A percentile compares a stretch with the other conserved stretches of the same genome.
These are phyloP conservation scores for Prinsepia uniflora DNA, from an alignment of 306 rosid genomes.

Conservation along the genomic window DNA sequence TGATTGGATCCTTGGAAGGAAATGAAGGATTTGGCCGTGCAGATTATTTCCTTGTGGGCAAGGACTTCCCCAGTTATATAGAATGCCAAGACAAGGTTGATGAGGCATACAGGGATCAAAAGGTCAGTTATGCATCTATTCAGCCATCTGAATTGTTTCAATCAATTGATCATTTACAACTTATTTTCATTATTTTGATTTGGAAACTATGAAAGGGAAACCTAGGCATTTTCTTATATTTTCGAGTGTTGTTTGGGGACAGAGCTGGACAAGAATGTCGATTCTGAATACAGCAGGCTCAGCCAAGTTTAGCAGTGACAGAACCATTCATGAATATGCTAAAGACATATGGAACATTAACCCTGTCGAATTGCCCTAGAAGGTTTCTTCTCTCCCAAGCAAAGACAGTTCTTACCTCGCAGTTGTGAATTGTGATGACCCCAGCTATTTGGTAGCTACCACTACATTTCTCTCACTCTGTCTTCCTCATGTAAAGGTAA, in stretches of 20 bases:
- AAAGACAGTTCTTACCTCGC: slow-evolving; percentile 23
- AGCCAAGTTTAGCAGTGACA: slow-evolving; percentile 93
- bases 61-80: slow-evolving; percentile 94
- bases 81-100: slow-evolving; percentile 95
- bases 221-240: no score
- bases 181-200: no score
- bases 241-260: slow-evolving; percentile 25
- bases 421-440: slow-evolving; percentile 26
- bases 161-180: no score
- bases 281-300: slow-evolving; percentile 96
- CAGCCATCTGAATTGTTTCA: background rate
- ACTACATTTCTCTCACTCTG: background rate
- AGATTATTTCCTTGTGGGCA: slow-evolving; percentile 95
- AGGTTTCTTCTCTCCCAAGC: slow-evolving; percentile 2
- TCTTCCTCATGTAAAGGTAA: slow-evolving; percentile 5
- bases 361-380: slow-evolving; percentile 61
- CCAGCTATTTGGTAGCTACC: background rate
- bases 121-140: slow-evolving; percentile 42
- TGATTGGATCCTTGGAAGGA: slow-evolving; percentile 89
- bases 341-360: slow-evolving; percentile 80
- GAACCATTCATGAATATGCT: slow-evolving; percentile 93
- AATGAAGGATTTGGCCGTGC: slow-evolving; percentile 90
- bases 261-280: slow-evolving; percentile 96
- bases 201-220: no score
- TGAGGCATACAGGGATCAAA: slow-evolving; percentile 73